Base-by-base conservation (phyloP, 2,329 filamentous ascomycete species). In the Exophiala dermatitidis region DNA sequence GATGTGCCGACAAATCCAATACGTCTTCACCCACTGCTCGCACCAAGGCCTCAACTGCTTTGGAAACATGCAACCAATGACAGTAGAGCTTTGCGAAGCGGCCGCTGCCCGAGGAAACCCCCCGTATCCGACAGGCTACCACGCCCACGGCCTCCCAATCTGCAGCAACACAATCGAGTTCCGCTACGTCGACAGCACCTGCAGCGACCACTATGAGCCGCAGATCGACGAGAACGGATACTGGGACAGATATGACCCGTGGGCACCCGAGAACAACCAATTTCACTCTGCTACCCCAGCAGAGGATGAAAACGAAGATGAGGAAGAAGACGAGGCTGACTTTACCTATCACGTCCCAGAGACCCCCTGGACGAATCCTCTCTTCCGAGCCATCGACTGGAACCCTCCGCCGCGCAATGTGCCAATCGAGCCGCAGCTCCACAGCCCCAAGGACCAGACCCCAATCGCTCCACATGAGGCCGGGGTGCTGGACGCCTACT, bases 311-410 rank as follows among this genome's bases (percentile, higher is more conserved):
- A 19, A 19, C 19, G 19, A 19, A 19, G 19, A 19, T 19, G 19
- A 19, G 19, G 19, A 19, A 19, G 19, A 19, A 19, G 19, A 19
- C 19, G 19, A 19, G 19, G 19, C 19, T 19, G 50, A 50, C 34
- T 50, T 41, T 10, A 48, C 37, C 26, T 53, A 36, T 26, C 50
- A 56, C 28, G 38, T 53, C 30, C 30, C 37, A 12, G 3, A 38
- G 8, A 31, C 44, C 19, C 36, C 30, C 2, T 56, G 50, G 50
- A 46, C 29, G 10, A 48, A 56, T 32, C 50, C 43, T 12, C 32
- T 28, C 7, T 56, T 53, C 36, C 54, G 54, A 12, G 51, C 46
- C 37, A 41, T 48, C 5, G 33, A 56, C 33, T 56, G 47, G 46
- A 56, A 53, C 50, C 50, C 54, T n/a, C 37, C 7, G n/a, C 46